Base-by-base conservation (phyloP, 1,284 basidiomycete genomes). In the Puccinia hordei region DNA sequence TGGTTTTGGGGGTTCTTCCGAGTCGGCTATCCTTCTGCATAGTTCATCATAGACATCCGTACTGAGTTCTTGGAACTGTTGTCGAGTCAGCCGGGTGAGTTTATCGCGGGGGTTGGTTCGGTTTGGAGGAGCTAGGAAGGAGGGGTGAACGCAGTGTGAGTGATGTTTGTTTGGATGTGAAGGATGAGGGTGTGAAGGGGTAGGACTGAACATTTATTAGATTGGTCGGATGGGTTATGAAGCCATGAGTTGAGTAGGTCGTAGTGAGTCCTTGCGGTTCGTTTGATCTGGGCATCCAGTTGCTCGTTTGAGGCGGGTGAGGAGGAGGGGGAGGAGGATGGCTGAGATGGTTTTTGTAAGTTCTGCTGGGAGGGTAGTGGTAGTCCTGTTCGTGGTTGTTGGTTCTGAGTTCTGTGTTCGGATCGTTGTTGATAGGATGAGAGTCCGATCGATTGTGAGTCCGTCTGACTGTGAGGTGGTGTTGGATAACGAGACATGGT, bases 1-100 rank as follows among this genome's bases (percentile, higher is more conserved):
- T 22, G 65, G 41, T 63, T 41, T 57, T 81, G 77, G 82, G 89
- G 91, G 89, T 87, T 92, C 90, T 82, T 90, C 90, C 82, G 91
- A 89, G 66, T 85, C 86, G 0, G 87, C 86, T 86, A 91, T 89
- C 73, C 94, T 88, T 24, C 94, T 90, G 80, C 94, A 87, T 44
- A 96, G 88, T 85, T 97, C 94, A 85, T 97, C 94, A 84, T 93
- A 96, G 0, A 97, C 94, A 85, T 97, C 95, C 1, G 94, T 97
- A 12, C 92, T 94, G 2, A 97, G 88, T 85, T 97, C 94, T 83
- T 95, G 92, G 84, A 96, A 96, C 85, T 97, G 94, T 82, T 94
- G 92, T 77, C 91, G 90, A 5, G 93, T 95, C 74, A 97, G 88
- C 51, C 93, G 89, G 12, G 93, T 95, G 74, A 97, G 89, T 87